Base-by-base conservation (phyloP, 352 stramenopile genomes). In the Pythium inflatum region DNA sequence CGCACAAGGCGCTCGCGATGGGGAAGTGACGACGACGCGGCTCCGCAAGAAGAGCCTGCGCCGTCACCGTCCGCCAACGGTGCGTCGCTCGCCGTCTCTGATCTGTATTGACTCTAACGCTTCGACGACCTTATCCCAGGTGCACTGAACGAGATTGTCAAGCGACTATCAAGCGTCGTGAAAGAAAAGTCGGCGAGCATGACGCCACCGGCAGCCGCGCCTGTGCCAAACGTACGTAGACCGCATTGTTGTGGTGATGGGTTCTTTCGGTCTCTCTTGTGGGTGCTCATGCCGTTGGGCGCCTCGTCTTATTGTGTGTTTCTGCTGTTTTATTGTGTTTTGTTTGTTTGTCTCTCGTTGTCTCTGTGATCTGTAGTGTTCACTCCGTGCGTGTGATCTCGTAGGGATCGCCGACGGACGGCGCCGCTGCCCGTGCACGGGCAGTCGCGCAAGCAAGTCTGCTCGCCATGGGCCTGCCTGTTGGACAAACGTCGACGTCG, bases 381-480 rank as follows among this genome's bases (percentile, higher is more conserved):
- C 76, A 86, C 81, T 58, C 62, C 33, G 79, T 20, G 27, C 27
- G 31, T 54, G 27, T 65, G 58, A 43, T 76, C 78, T 59, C 76
- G 50, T 66, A 67, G 79, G 85, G 73, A 75, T 76, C 78, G 22
- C 70, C 79, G 16, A 56, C 87, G 38, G 82, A 91, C 49, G 78
- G 82, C 3, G 82, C 89, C 28, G 78, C 81, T 5, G 86, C 83
- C 20, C 77, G 85, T 9, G 86, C 86, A 6, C 61, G 79, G 9
- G 86, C 86, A 1, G 68, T 93, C 48, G 83, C 86, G 1, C 82
- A 93, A 51, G 86, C 86, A 28, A 93, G 80, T 81, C 45, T 93
- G 24, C 63, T 93, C 68, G 75, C 86, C 33, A 74, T 92, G 30
- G 85, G 79, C 20, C 57, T 93, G 12, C 76, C 82, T 0, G 69